Conservation (phyloP, 345 rosid genomes). For the Cardamine resedifolia region DNA sequence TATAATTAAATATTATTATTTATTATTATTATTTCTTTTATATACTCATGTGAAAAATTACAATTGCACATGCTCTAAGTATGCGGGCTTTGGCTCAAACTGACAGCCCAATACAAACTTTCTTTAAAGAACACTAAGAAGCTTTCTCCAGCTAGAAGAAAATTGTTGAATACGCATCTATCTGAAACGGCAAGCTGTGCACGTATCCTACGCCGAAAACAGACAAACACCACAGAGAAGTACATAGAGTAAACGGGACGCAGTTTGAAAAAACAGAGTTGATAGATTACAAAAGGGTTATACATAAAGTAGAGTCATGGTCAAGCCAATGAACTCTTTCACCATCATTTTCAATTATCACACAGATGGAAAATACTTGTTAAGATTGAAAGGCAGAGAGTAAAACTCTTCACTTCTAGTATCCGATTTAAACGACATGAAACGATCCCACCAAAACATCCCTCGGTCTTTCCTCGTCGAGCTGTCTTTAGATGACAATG, state of each 20-base stretch:
- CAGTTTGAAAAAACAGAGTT: constrained; percentile 6
- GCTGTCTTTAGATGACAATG: constrained; percentile 58
- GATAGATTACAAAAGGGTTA: background rate
- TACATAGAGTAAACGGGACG: background rate
- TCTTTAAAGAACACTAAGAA: no score
- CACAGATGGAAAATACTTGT: constrained; percentile 92
- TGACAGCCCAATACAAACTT: no score
- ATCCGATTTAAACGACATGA: constrained; percentile 80
- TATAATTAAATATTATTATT: no score
- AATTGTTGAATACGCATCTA: no score
- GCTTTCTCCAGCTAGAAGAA: no score
- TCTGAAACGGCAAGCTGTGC: no score
- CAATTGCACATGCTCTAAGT: no score
- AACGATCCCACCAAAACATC: constrained; percentile 88
- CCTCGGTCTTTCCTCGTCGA: constrained; percentile 75
- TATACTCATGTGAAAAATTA: no score
- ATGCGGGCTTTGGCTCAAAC: no score
- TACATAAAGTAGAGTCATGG: background rate
- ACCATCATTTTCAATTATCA: constrained; percentile 41
- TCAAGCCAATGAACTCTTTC: constrained; percentile 12
- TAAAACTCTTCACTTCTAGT: constrained; percentile 96
- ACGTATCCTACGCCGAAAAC: no score
- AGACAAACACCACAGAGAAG: no score
- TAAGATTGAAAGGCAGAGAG: constrained; percentile 85
- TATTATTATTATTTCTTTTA: no score